A percentile compares a stretch with the other conserved stretches of the same genome.
Conservation (phyloP, 2,329 filamentous ascomycete genomes). For the Podosphaera fusca region DNA sequence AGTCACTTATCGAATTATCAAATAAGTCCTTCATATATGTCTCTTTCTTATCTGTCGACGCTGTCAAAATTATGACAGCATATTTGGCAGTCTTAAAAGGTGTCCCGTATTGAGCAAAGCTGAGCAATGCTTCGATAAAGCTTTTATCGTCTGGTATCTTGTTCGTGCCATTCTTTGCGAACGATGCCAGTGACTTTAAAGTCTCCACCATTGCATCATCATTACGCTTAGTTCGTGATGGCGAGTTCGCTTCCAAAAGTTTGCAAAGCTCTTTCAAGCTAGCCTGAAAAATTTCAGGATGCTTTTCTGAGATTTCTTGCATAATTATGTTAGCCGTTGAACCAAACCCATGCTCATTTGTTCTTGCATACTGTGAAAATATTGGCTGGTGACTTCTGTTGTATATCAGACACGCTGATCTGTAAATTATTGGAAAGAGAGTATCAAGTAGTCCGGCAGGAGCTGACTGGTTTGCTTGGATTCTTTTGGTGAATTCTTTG, state of each 20-base stretch:
- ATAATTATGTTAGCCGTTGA: conserved; percentile 68
- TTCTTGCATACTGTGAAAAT: conserved; percentile 71
- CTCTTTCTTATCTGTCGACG: conserved; percentile 47
- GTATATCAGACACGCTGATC: conserved; percentile 65
- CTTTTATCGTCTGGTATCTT: conserved; percentile 65
- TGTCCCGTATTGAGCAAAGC: conserved; percentile 61
- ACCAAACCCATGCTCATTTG: conserved; percentile 56
- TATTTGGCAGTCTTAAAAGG: conserved; percentile 78
- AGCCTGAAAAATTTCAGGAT: conserved; percentile 76
- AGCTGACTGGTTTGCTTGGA: conserved; percentile 41
- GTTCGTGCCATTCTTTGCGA: conserved; percentile 56
- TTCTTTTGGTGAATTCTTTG: conserved; percentile 66
- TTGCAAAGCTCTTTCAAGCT: conserved; percentile 83
- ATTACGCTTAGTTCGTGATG: conserved; percentile 41
- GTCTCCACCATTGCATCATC: conserved; percentile 64
- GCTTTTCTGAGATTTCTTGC: conserved; percentile 73
- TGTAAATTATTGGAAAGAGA: conserved; percentile 60
- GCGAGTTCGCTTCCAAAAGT: conserved; percentile 59
- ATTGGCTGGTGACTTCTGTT: conserved; percentile 84
- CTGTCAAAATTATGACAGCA: conserved; percentile 73
- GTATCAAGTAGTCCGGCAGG: conserved; percentile 49
- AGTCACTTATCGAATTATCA: conserved; percentile 49
- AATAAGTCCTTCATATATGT: conserved; percentile 71
- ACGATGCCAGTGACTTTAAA: conserved; percentile 80
- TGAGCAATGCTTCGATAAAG: conserved; percentile 58